Base-by-base conservation (phyloP, 2,329 filamentous ascomycete species). In the Alternaria consortialis region DNA sequence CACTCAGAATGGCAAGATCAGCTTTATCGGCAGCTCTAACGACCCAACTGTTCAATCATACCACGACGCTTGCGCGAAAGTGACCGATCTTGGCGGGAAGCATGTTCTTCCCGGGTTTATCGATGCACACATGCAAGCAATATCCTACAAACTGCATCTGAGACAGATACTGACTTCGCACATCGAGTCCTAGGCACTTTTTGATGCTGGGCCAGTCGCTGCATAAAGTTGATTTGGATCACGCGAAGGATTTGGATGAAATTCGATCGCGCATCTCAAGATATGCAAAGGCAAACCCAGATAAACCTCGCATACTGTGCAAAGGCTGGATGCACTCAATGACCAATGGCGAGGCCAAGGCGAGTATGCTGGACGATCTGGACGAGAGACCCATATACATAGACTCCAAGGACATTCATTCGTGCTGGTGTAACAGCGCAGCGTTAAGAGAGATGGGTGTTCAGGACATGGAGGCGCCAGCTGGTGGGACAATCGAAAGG, bases 321-420 rank as follows among this genome's bases (percentile, higher is more conserved):
- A 81, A 81, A 60, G 83, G 84, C 4, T 88, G 84, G 84, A 86
- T 87, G 84, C 83, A 86, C 65, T 80, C 73, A 29, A 86, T 86
- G 84, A 86, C 85, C 1, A 77, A 82, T 39, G 79, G 79, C n/a
- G 76, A 81, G 42, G 84, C 84, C 1, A 75, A 84, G 40, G 80
- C 84, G 1, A 80, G 77, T 48, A 82, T 83, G 76, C 74, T 88
- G 7, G 85, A 87, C 67, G 81, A 84, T 67, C 67, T 85, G 17
- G 83, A 85, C 57, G 75, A 81, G 1, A 76, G 84, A 36, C 84
- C 85, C 0, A 84, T 88, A 52, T 84, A 84, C 65, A 82, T 88
- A 60, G 85, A 87, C 61, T 83, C 84, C 4, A 86, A 86, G 70
- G 85, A 87, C 62, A 69, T 87, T 60, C 85, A 87, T 70, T 85